phyloP scores from a whole-genome alignment of 345 rosid genomes.

The Syzygium oleosum region DNA sequence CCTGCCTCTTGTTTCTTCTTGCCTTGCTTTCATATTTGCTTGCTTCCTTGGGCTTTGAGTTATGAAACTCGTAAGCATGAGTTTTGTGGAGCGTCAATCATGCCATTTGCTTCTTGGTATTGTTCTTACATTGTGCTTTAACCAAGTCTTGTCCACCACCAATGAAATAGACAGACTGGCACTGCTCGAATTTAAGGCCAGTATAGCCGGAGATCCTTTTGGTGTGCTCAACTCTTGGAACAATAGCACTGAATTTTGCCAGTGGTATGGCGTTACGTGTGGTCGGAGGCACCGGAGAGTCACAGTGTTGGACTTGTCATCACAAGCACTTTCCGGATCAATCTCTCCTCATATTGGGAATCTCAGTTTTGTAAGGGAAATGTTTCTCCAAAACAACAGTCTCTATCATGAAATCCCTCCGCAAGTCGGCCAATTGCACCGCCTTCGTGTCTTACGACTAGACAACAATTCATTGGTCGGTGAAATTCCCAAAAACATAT shows the following conservation, averaged over 20 bases:
- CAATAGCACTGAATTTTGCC: background rate
- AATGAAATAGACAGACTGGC: background rate
- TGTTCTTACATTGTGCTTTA: background rate
- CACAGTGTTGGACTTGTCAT: background rate
- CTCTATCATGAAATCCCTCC: background rate
- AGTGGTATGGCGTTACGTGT: background rate
- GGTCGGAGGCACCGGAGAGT: background rate
- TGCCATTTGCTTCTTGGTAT: background rate
- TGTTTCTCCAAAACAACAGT: accelerated
- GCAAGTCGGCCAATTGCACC: accelerated
- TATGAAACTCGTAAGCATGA: background rate
- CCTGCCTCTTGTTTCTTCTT: background rate
- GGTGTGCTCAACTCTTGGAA: background rate
- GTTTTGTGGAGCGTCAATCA: background rate
- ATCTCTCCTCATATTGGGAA: background rate
- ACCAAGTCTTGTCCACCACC: background rate
- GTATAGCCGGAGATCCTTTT: background rate
- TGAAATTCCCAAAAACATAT: background rate
- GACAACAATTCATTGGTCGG: background rate
- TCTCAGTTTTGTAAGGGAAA: accelerated
- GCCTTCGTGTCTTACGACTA: accelerated
- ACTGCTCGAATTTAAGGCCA: background rate
- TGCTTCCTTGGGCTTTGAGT: background rate
- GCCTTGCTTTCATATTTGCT: background rate
- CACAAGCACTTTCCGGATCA: background rate